Percentiles rank a stretch among this genome's conserved stretches.
Conservation (phyloP, 331 rosid genomes). For the Acacia pycnantha region DNA sequence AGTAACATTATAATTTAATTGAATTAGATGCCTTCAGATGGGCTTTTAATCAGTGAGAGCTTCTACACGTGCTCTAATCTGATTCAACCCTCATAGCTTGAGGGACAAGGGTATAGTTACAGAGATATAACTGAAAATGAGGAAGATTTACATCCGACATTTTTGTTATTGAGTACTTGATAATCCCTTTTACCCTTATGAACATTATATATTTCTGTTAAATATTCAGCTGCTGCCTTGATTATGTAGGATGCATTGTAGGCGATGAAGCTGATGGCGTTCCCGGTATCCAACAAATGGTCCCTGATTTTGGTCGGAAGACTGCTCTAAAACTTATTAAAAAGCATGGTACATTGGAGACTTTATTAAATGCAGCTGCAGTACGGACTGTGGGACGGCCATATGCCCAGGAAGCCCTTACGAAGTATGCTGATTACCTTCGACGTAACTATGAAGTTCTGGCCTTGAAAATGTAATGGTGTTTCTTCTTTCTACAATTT, state of each 20-base stretch:
- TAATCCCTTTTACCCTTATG: neutral
- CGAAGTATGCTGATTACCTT: slow-evolving; percentile 66
- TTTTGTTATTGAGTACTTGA: neutral
- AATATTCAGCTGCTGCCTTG: neutral
- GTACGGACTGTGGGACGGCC: slow-evolving; percentile 87
- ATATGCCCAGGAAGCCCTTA: slow-evolving; percentile 90
- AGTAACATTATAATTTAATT: neutral
- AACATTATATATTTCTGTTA: slow-evolving; percentile 14
- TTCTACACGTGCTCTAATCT: neutral
- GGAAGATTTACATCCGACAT: neutral
- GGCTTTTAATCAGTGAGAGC: slow-evolving; percentile 4
- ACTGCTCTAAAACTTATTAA: slow-evolving; percentile 86
- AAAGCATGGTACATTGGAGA: slow-evolving; percentile 85
- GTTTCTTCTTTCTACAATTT: slow-evolving; percentile 19
- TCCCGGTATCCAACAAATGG: slow-evolving; percentile 91
- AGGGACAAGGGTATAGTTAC: slow-evolving; percentile 12
- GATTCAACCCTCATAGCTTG: neutral
- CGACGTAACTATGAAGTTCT: slow-evolving; percentile 78
- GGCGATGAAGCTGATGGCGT: slow-evolving; percentile 93
- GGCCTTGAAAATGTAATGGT: slow-evolving; percentile 66
- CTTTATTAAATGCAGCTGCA: slow-evolving; percentile 66
- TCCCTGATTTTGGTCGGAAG: slow-evolving; percentile 87
- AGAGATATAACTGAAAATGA: neutral
- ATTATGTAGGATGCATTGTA: slow-evolving; percentile 67
- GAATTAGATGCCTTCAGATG: slow-evolving; percentile 8